Percentiles rank a stretch among this genome's conserved stretches.
These are phyloP conservation scores for Huntiella omanensis DNA, from an alignment of 2,329 filamentous ascomycete genomes.

Conservation along the genomic window DNA sequence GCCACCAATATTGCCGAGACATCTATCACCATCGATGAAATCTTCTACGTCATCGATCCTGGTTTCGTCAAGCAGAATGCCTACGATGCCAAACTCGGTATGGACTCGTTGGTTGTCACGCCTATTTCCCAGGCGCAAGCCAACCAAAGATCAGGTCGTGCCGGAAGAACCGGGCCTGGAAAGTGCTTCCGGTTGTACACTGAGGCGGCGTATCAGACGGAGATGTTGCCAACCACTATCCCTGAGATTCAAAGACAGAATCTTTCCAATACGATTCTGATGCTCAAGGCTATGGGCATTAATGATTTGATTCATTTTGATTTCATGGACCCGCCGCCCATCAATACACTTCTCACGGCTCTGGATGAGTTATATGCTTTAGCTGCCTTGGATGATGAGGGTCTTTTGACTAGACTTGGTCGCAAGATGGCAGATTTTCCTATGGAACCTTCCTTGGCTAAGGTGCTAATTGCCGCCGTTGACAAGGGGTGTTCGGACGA, in stretches of 20 bases:
- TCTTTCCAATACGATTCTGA: constrained; percentile 76
- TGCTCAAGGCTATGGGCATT: constrained; percentile 98
- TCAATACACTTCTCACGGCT: constrained; percentile 93
- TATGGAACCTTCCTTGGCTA: constrained; percentile 86
- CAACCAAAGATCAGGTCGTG: constrained; percentile 81
- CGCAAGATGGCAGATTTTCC: constrained; percentile 98
- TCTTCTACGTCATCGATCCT: constrained; percentile 92
- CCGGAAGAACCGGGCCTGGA: constrained; percentile 83
- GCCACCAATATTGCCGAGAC: constrained; percentile 98
- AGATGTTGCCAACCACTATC: constrained; percentile 91
- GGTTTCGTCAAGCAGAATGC: constrained; percentile 97
- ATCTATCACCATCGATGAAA: constrained; percentile 91
- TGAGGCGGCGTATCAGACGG: constrained; percentile 83
- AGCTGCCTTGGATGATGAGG: constrained; percentile 85
- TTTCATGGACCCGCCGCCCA: constrained; percentile 96
- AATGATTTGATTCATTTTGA: constrained; percentile 95
- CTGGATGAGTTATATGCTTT: constrained; percentile 89
- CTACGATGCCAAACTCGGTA: constrained; percentile 90
- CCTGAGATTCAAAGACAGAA: constrained; percentile 96
- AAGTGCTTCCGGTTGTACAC: constrained; percentile 95
- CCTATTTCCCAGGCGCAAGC: constrained; percentile 95
- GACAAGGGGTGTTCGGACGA: constrained; percentile 85
- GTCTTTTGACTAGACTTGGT: constrained; percentile 73
- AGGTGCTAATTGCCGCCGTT: constrained; percentile 73
- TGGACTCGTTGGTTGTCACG: constrained; percentile 90